Evolutionary conservation across 257 asterid species (phyloP), one percentile per base, ranked within the genome.

Genomic region (Scutellaria baicalensis): DNA sequence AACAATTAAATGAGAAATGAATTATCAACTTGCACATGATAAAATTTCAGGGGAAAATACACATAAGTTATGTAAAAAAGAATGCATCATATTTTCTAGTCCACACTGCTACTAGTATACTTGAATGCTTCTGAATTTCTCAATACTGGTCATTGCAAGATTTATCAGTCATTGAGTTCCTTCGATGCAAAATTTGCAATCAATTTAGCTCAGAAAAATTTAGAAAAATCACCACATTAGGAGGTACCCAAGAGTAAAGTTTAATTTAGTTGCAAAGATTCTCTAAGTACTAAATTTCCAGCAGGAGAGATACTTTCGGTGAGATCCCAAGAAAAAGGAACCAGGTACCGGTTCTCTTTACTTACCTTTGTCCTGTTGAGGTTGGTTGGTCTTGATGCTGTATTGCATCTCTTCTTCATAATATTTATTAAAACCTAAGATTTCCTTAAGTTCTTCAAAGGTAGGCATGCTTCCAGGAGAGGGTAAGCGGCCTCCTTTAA

Each of bases 391-490:
- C 70, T 48, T 79, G 43, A 86, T 80, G 64, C 79, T 82, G 69
- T 89, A 91, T 36, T 17, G 72, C 77, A 63, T 74, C 88, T 91
- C 96, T 83, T 89, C 95, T 80, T 89, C 92, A 60, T 89, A 91
- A 76, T 91, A 91, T 57, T 61, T 52, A 79, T 89, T 85, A 76
- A 90, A 88, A 71, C 97, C 98, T 80, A 93, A 74, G 56, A 86
- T 83, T 59, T 90, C 97, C 70, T 93, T 90, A n/a, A 90, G 63
- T 84, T 93, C 97, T 77, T 86, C 97, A 67, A 92, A 90, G 49
- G 98, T 74, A 9, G 96, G 98, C 95, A 90, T 86, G 85, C 88
- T 90, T 81, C 97, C 96, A 45, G 97, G 93, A 40, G 98, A 80
- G 64, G 98, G 98, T 66, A 90, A 48, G 45, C 93, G 94, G 61